A percentile compares a stretch with the other conserved stretches of the same genome.
Conservation (phyloP, 257 asterid genomes). For the Lycium barbarum region DNA sequence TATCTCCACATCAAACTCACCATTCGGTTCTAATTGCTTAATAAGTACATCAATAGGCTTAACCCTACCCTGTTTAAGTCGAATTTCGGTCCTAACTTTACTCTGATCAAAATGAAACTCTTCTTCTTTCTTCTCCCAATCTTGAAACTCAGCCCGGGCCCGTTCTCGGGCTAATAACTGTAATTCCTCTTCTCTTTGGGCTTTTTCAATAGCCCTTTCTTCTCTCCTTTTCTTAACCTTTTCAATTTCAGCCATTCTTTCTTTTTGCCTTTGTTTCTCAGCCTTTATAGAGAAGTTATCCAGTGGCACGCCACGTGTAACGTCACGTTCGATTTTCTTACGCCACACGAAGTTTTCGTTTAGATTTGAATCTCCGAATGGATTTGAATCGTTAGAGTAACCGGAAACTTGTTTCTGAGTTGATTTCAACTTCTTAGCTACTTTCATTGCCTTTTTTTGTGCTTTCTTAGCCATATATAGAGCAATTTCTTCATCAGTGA, state of each 20-base stretch:
- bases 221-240: slow-evolving; percentile 96
- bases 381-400: slow-evolving; percentile 90
- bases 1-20: slow-evolving; percentile 78
- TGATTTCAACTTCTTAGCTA: slow-evolving; percentile 74
- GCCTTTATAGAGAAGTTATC: slow-evolving; percentile 76
- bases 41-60: slow-evolving; percentile 93
- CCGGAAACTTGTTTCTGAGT: slow-evolving; percentile 58
- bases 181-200: slow-evolving; percentile 98
- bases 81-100: slow-evolving; percentile 90
- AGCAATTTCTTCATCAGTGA: slow-evolving; percentile 66
- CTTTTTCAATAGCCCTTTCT: slow-evolving; percentile 95
- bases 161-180: slow-evolving; percentile 93
- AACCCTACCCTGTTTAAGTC: slow-evolving; percentile 89
- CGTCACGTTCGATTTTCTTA: slow-evolving; percentile 81
- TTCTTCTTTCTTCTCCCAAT: slow-evolving; percentile 99
- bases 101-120: slow-evolving; percentile 99
- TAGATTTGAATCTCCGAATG: slow-evolving; percentile 92
- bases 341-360: slow-evolving; percentile 92
- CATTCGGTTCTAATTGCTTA: slow-evolving; percentile 85
- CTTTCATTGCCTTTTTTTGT: slow-evolving; percentile 67
- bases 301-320: slow-evolving; percentile 73
- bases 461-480: slow-evolving; percentile 76
- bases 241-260: slow-evolving; percentile 91
- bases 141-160: slow-evolving; percentile 96
- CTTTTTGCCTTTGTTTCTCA: slow-evolving; percentile 79